phyloP scores from a whole-genome alignment of 495 filamentous ascomycete species.

The Penicillium chermesinum region DNA sequence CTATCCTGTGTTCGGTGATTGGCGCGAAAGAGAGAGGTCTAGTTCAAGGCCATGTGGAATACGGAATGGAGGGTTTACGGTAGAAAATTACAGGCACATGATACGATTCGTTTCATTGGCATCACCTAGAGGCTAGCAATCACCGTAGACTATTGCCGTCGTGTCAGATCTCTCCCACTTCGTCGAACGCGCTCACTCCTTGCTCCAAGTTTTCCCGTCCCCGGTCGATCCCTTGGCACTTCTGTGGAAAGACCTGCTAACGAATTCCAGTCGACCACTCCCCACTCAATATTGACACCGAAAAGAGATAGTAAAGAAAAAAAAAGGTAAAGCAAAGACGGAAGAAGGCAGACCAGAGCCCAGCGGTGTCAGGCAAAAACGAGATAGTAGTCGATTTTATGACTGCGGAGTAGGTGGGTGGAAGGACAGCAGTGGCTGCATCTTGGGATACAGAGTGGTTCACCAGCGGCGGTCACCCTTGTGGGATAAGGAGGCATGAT shows the following conservation, averaged over 20 bases:
- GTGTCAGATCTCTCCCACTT: no score
- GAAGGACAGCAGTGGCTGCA: constrained; percentile 8
- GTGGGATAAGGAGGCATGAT: constrained; percentile 8
- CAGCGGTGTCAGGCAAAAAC: not conserved
- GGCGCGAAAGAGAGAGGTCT: no score
- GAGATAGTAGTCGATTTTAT: not conserved
- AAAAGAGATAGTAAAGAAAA: constrained; percentile 5
- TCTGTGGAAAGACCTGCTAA: not conserved
- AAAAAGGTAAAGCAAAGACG: constrained; percentile 7
- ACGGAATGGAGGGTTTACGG: no score
- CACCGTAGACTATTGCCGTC: constrained; percentile 5
- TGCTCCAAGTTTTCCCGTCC: not conserved
- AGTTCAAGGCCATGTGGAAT: no score
- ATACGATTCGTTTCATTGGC: constrained; percentile 9
- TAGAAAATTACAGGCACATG: no score
- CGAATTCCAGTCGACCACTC: not conserved
- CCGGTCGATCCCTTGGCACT: not conserved
- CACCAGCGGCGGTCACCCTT: not conserved
- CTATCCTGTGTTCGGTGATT: no score
- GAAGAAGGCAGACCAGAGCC: constrained; percentile 1
- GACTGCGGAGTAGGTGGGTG: not conserved
- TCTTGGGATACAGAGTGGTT: not conserved
- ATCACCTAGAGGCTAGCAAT: constrained; percentile 15
- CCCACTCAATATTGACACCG: constrained; percentile 8
- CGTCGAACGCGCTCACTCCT: no score